Conservation (phyloP, 2,329 filamentous ascomycete species). For the Juglanconis sp. region DNA sequence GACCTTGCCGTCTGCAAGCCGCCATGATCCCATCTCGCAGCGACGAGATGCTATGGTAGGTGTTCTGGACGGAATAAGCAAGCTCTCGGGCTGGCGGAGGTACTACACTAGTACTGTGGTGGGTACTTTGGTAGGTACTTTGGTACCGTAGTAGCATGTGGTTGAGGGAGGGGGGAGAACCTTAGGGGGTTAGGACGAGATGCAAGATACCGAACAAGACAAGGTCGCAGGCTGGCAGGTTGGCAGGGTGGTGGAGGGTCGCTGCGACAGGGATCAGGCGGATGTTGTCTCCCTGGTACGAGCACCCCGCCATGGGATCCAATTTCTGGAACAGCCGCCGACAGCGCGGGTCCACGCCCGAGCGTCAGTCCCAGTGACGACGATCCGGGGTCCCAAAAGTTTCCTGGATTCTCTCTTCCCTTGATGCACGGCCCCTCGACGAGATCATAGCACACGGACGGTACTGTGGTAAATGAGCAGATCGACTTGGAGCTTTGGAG, state of each 20-base stretch:
- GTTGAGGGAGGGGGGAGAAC: too few species aligned
- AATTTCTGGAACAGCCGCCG: conserved; percentile 15
- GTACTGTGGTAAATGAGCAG: too few species aligned
- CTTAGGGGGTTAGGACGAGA: neutral
- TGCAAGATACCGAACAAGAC: neutral
- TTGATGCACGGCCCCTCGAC: neutral
- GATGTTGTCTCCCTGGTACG: too few species aligned
- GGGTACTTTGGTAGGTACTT: too few species aligned
- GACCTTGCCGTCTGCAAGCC: neutral
- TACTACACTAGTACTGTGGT: too few species aligned
- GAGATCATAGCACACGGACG: too few species aligned
- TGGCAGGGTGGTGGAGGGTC: neutral
- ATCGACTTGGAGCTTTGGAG: too few species aligned
- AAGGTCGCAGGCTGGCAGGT: neutral
- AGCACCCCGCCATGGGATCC: neutral
- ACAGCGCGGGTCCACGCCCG: conserved; percentile 4
- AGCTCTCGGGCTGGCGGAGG: too few species aligned
- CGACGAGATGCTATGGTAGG: neutral
- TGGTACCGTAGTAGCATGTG: neutral
- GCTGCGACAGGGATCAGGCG: too few species aligned
- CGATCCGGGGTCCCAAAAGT: conserved; percentile 4
- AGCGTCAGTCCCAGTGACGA: conserved; percentile 1
- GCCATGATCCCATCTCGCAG: neutral
- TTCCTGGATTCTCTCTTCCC: conserved; percentile 2
- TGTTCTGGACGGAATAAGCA: neutral